Conservation (phyloP, 73 alveolate genomes). For the Blepharisma stoltei region DNA sequence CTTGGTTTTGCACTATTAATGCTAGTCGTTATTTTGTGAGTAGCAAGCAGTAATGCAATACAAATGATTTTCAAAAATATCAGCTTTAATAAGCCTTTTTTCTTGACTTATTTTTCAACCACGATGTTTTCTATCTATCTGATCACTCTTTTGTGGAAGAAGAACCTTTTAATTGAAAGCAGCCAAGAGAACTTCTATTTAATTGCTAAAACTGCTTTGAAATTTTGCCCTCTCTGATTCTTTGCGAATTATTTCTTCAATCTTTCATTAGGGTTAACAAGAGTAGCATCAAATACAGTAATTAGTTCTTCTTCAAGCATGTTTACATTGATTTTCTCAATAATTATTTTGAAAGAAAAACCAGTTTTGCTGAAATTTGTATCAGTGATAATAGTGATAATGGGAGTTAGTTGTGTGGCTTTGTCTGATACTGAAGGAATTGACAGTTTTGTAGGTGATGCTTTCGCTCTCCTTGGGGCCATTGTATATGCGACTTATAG, state of each 20-base stretch:
- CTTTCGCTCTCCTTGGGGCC: conserved; percentile 43
- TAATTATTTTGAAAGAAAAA: conserved; percentile 20
- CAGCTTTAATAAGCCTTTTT: conserved; percentile 34
- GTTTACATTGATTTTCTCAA: conserved; percentile 37
- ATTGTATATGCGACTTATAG: conserved; percentile 40
- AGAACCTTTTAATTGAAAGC: not conserved
- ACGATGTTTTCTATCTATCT: conserved; percentile 39
- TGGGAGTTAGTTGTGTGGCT: conserved; percentile 39
- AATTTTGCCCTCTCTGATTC: conserved; percentile 49
- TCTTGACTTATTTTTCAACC: conserved; percentile 42
- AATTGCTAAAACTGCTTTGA: conserved; percentile 23
- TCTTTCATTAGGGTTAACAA: conserved; percentile 35
- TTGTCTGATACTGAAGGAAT: conserved; percentile 30
- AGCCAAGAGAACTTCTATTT: not conserved
- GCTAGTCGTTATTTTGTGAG: conserved; percentile 35
- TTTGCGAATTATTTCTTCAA: conserved; percentile 52
- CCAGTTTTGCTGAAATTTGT: conserved; percentile 25
- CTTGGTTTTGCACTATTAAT: conserved; percentile 28
- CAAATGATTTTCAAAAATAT: conserved; percentile 18
- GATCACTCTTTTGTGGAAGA: conserved; percentile 17
- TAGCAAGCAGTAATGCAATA: conserved; percentile 24
- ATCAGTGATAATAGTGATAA: conserved; percentile 38
- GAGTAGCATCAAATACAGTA: conserved; percentile 40
- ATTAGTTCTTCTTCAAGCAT: conserved; percentile 46
- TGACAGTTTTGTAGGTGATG: conserved; percentile 38